Evolutionary conservation across 306 rosid genomes (phyloP).

Genomic region (Cyclanthera cordifolia): DNA sequence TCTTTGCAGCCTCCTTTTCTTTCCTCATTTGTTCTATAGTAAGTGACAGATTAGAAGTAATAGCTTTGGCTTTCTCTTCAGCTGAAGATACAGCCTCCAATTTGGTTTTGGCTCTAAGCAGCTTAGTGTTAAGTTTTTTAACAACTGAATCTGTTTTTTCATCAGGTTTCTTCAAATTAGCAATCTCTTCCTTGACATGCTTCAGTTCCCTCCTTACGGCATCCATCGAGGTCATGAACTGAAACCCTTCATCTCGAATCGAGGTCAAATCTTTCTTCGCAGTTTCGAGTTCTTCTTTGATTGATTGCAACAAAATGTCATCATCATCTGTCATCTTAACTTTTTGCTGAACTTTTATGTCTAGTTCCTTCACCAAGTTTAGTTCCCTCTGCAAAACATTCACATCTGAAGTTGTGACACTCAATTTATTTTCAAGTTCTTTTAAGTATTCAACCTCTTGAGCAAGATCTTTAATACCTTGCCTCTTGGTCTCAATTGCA

Average conservation of each 20-base stretch:
- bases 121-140: conserved; percentile 51
- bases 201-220: conserved; percentile 62
- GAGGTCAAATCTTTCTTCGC: conserved; percentile 55
- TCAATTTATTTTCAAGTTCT: conserved; percentile 50
- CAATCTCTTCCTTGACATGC: conserved; percentile 36
- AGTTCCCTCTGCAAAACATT: conserved; percentile 49
- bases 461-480: conserved; percentile 26
- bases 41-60: conserved; percentile 35
- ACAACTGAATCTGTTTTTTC: conserved; percentile 29
- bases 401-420: conserved; percentile 51
- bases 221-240: conserved; percentile 80
- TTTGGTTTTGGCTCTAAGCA: conserved; percentile 62
- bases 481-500: conserved; percentile 33
- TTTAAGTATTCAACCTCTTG: conserved; percentile 45
- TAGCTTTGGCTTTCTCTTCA: conserved; percentile 50
- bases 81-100: conserved; percentile 58
- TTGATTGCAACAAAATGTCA: conserved; percentile 23
- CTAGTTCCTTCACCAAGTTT: conserved; percentile 35
- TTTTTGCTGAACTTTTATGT: conserved; percentile 26
- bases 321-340: conserved; percentile 28
- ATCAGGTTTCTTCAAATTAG: conserved; percentile 38
- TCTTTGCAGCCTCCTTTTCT: conserved; percentile 43
- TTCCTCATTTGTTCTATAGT: conserved; percentile 47
- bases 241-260: conserved; percentile 57
- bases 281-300: conserved; percentile 42